Conservation (phyloP, 148 eudicot genomes). For the Rheum nobile region DNA sequence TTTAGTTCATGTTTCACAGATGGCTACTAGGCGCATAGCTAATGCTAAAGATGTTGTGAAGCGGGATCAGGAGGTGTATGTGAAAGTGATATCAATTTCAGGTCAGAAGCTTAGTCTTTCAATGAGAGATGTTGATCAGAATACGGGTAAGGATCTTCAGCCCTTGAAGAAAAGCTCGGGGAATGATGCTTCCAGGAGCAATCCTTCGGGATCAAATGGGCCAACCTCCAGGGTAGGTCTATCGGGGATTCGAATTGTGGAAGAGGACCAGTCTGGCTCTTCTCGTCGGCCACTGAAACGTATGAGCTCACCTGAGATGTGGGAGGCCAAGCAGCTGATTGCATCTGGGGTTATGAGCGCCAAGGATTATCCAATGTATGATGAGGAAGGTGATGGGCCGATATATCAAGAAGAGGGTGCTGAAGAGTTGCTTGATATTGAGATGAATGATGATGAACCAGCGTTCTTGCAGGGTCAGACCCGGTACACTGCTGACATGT, state of each 20-base stretch:
- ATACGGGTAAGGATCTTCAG: constrained; percentile 59
- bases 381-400: constrained; percentile 68
- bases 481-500: constrained; percentile 64
- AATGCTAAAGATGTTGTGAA: constrained; percentile 73
- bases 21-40: constrained; percentile 56
- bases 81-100: constrained; percentile 61
- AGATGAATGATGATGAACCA: constrained; percentile 84
- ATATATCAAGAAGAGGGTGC: constrained; percentile 73
- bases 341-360: constrained; percentile 72
- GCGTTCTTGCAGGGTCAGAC: constrained; percentile 66
- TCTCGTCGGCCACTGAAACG: constrained; percentile 66
- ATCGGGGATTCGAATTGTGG: constrained; percentile 58
- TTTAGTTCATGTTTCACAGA: constrained; percentile 74
- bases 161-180: constrained; percentile 48
- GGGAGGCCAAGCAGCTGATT: constrained; percentile 85
- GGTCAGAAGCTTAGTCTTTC: constrained; percentile 69
- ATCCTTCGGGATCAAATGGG: constrained; percentile 31
- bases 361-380: constrained; percentile 58
- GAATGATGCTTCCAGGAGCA: constrained; percentile 32
- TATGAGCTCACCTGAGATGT: constrained; percentile 84
- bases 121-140: constrained; percentile 87
- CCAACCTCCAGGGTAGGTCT: constrained; percentile 44
- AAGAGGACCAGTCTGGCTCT: constrained; percentile 41
- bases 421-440: constrained; percentile 83
- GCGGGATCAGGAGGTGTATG: constrained; percentile 78